Base-by-base conservation (phyloP, 1,139 yeast species). In the Debaryomyces subglobosus region DNA sequence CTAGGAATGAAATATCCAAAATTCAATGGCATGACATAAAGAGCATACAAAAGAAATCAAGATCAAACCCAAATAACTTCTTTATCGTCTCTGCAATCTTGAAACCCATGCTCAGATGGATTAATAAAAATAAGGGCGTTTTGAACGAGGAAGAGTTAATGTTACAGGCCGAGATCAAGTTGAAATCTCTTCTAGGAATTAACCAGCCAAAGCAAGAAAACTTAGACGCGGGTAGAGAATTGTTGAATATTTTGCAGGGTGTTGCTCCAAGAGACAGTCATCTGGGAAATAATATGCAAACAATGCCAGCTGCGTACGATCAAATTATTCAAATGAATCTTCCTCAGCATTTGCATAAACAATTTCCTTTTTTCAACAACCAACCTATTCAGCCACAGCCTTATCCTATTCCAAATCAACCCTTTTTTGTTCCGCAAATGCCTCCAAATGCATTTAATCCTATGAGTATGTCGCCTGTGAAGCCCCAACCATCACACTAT, bases 1-100 rank as follows among this genome's bases (percentile, higher is more conserved):
- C 90, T 2, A 80, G 96, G 60, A 89, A 89, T 63, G 99, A 95
- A 68, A 94, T 95, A 55, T 81, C 84, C 30, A 79, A 66, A 46
- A 73, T 77, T 35, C 65, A 74, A 57, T 77, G 81, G 81, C 71
- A 69, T 53, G 78, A 74, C 52, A 54, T 75, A 34, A 74, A 71
- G 55, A 33, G 59, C 10, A 59, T 76, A 34, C 71, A 63, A 49
- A 73, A 71, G 56, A 64, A 64, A 40, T 69, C 69, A 41, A 70
- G 71, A 52, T 57, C 72, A 49, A 68, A 80, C 63, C 68, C 77
- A 4, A 67, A 78, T 63, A 68, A 74, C 44, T 85, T 69, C 56
- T 86, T 84, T 60, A 68, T 87, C 36, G 81, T 87, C 13, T 72
- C 77, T 15, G 74, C 87, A 2, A 78, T 87, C 70, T 69, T 84